These are phyloP conservation scores for Colletotrichum falcatum DNA, from an alignment of 2,329 filamentous ascomycete species.

Conservation along the genomic window DNA sequence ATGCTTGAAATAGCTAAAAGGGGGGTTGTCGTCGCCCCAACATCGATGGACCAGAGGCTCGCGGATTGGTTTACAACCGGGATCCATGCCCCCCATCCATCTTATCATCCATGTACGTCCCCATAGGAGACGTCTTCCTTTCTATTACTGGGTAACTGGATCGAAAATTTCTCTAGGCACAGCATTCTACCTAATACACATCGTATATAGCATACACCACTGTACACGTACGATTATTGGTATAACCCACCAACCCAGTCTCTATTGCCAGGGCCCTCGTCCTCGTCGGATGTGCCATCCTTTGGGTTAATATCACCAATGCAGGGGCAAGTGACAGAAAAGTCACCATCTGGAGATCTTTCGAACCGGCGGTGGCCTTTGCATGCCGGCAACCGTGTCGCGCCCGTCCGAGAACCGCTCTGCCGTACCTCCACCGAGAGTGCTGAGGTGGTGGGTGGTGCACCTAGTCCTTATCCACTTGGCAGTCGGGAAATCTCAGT, in stretches of 20 bases:
- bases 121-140: too few relatives aligned
- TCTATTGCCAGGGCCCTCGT: not conserved
- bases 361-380: not conserved
- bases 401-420: constrained; percentile 10
- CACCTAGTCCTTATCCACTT: not conserved
- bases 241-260: not conserved
- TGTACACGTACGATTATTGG: too few relatives aligned
- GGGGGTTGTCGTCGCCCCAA: too few relatives aligned
- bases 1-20: not conserved
- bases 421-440: constrained; percentile 3
- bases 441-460: not conserved
- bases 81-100: not conserved
- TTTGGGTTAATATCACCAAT: not conserved
- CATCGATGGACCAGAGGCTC: not conserved
- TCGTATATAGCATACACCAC: too few relatives aligned
- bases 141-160: not conserved
- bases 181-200: too few relatives aligned
- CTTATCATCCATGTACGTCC: not conserved
- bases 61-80: not conserved
- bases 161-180: too few relatives aligned
- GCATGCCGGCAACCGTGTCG: not conserved
- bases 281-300: not conserved
- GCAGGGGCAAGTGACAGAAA: not conserved
- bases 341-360: not conserved
- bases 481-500: not conserved